Percentiles rank a stretch among this genome's conserved stretches.
These are phyloP conservation scores for Abelmoschus esculentus DNA, from an alignment of 345 rosid genomes.

Conservation along the genomic window DNA sequence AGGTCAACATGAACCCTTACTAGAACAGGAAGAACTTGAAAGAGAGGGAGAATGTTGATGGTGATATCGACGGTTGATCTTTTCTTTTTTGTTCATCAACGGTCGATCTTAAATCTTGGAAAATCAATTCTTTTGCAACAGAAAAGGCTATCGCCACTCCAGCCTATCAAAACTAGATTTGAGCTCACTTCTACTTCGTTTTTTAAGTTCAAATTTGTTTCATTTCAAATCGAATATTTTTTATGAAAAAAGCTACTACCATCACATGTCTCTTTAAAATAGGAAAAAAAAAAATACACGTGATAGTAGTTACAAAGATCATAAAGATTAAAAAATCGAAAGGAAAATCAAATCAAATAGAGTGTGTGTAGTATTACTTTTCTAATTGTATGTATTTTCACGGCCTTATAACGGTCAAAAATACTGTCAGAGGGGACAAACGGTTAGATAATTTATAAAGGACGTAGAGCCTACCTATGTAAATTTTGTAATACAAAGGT, in stretches of 20 bases:
- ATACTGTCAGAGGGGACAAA: constrained; percentile 25
- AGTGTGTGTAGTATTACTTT: too few relatives aligned
- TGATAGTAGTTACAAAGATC: too few relatives aligned
- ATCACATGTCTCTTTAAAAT: too few relatives aligned
- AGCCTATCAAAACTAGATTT: too few relatives aligned
- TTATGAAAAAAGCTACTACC: too few relatives aligned
- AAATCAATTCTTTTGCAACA: not conserved
- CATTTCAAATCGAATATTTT: too few relatives aligned
- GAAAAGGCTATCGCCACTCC: not conserved
- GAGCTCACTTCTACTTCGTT: not conserved
- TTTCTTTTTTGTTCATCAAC: not conserved
- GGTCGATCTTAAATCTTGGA: constrained; percentile 10
- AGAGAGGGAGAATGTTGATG: constrained; percentile 13
- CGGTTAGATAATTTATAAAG: constrained; percentile 19
- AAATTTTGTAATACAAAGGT: not conserved
- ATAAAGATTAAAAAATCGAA: too few relatives aligned
- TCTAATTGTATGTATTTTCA: too few relatives aligned
- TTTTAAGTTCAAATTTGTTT: not conserved
- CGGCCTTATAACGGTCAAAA: constrained; percentile 50
- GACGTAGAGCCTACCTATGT: constrained; percentile 18
- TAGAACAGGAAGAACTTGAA: not conserved
- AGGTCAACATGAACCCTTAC: too few relatives aligned
- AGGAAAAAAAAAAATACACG: too few relatives aligned
- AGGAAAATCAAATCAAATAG: too few relatives aligned
- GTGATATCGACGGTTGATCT: not conserved